Conservation (phyloP, 495 filamentous ascomycete species). For the Penicillium pulvis region DNA sequence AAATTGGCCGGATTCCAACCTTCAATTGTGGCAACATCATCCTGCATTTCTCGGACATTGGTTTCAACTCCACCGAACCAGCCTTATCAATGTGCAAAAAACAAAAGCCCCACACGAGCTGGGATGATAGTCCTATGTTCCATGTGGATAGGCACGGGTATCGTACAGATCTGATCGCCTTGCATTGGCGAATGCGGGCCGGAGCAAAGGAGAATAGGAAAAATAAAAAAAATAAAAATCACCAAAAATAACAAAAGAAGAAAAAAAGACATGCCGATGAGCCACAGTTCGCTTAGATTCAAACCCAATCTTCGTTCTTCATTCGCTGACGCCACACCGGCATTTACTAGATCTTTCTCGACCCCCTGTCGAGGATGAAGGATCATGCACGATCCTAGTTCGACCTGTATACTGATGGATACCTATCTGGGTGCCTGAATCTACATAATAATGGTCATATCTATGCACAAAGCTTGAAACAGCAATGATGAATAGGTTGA, state of each 20-base stretch:
- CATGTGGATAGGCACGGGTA: constrained; percentile 23
- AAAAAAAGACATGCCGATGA: background rate
- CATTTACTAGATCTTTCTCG: background rate
- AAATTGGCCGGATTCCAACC: background rate
- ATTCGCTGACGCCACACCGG: constrained; percentile 6
- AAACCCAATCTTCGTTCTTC: background rate
- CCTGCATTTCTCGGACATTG: constrained; percentile 1
- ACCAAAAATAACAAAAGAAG: constrained; percentile 6
- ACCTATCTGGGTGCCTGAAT: constrained; percentile 1
- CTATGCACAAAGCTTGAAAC: constrained; percentile 1
- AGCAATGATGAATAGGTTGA: background rate
- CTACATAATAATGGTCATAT: background rate
- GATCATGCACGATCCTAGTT: constrained; percentile 8
- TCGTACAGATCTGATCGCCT: constrained; percentile 22
- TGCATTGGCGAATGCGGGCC: constrained; percentile 19
- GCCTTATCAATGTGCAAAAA: background rate
- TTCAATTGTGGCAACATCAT: background rate
- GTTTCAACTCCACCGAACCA: background rate
- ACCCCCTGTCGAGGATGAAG: background rate
- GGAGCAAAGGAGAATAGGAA: constrained; percentile 7
- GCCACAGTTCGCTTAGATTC: background rate
- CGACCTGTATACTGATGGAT: background rate
- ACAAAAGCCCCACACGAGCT: constrained; percentile 1
- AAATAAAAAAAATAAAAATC: background rate
- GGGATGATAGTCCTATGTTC: background rate